Evolutionary conservation across 1,284 basidiomycete genomes (phyloP).

Genomic region (Fomitopsis schrenkii): DNA sequence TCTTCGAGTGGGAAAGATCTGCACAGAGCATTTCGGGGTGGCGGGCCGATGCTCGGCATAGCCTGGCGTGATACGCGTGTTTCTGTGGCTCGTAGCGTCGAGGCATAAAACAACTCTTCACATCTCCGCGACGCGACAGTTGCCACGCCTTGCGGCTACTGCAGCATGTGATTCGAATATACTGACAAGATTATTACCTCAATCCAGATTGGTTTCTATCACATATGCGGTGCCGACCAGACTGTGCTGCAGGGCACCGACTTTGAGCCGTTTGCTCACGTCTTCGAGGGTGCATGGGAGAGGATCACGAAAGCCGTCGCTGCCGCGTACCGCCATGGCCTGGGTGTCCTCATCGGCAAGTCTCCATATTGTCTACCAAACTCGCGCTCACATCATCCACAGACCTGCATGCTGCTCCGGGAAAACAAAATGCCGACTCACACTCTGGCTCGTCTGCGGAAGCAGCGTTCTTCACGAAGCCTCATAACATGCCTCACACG

Average conservation of each 20-base stretch:
- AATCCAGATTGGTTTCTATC: conserved; percentile 74
- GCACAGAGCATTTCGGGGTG: not conserved
- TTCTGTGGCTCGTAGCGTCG: not conserved
- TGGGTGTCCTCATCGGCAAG: conserved; percentile 80
- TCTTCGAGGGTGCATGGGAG: conserved; percentile 73
- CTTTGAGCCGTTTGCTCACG: conserved; percentile 52
- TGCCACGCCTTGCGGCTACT: not conserved
- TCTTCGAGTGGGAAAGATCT: not conserved
- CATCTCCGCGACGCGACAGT: not conserved
- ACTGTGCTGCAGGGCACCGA: conserved; percentile 71
- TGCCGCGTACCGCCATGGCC: conserved; percentile 53
- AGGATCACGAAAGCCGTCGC: conserved; percentile 68
- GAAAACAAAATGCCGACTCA: conserved; percentile 69
- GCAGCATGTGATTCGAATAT: not conserved
- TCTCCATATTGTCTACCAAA: not conserved
- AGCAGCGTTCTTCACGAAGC: conserved; percentile 45
- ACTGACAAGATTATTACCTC: conserved; percentile 4
- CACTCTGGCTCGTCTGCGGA: conserved; percentile 55
- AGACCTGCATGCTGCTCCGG: conserved; percentile 75
- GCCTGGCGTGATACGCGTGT: not conserved
- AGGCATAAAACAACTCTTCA: not conserved
- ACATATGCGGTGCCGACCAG: conserved; percentile 58
- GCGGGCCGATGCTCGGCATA: conserved; percentile 1
- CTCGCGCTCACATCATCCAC: not conserved
- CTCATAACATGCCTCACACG: conserved; percentile 54